These are phyloP conservation scores for Domatiomyces catenatus DNA, from an alignment of 2,329 filamentous ascomycete genomes.

Conservation along the genomic window DNA sequence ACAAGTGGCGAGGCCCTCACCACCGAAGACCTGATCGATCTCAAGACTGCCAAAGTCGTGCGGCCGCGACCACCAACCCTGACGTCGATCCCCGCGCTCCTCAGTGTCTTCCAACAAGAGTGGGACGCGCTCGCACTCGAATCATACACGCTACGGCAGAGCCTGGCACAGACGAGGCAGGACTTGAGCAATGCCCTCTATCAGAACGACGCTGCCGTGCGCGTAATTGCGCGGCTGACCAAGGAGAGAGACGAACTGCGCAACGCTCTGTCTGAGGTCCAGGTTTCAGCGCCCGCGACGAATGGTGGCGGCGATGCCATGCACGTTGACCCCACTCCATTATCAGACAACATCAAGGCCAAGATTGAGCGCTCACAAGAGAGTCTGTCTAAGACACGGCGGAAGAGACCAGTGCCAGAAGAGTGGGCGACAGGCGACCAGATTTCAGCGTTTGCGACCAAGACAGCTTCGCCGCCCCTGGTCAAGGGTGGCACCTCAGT, in stretches of 20 bases:
- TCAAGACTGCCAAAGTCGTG: slow-evolving; percentile 71
- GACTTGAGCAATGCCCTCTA: slow-evolving; percentile 89
- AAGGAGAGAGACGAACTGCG: slow-evolving; percentile 84
- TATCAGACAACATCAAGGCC: slow-evolving; percentile 55
- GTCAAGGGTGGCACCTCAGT: slow-evolving; percentile 45
- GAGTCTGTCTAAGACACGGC: slow-evolving; percentile 69
- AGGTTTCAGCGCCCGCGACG: slow-evolving; percentile 40
- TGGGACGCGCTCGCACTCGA: slow-evolving; percentile 92
- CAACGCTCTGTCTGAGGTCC: slow-evolving; percentile 72
- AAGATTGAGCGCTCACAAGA: slow-evolving; percentile 69
- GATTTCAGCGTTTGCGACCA: slow-evolving; percentile 45
- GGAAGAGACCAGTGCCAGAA: slow-evolving; percentile 73
- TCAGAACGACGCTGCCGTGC: slow-evolving; percentile 90
- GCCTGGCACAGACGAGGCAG: slow-evolving; percentile 76
- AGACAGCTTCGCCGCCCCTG: slow-evolving; percentile 39
- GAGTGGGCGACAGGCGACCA: slow-evolving; percentile 68
- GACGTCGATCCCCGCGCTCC: slow-evolving; percentile 87
- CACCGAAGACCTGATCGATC: slow-evolving; percentile 68
- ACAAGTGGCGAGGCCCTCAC: slow-evolving; percentile 74
- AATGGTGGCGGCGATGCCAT: slow-evolving; percentile 58
- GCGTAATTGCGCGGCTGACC: slow-evolving; percentile 83
- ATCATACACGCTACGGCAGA: slow-evolving; percentile 78
- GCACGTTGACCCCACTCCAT: slow-evolving; percentile 69
- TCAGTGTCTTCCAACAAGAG: slow-evolving; percentile 92
- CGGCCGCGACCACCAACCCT: slow-evolving; percentile 81